These are phyloP conservation scores for Suillus lakei DNA, from an alignment of 768 basidiomycete genomes.

Conservation along the genomic window DNA sequence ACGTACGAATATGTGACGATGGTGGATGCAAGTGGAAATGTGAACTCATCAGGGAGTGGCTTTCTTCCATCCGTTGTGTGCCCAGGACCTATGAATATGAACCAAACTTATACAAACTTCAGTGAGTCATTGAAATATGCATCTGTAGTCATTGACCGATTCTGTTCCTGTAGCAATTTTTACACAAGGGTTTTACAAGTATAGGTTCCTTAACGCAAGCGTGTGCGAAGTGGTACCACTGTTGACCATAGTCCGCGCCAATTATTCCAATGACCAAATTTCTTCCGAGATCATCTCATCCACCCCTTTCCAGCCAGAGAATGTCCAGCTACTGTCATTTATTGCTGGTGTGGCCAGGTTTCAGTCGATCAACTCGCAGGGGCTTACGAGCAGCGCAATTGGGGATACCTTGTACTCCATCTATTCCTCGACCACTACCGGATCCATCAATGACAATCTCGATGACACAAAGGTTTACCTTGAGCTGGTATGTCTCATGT, in stretches of 20 bases:
- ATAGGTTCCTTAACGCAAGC: constrained; percentile 12
- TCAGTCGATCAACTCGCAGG: constrained; percentile 17
- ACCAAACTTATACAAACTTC: constrained; percentile 5
- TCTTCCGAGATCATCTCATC: neutral
- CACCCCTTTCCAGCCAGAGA: neutral
- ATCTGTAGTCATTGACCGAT: neutral
- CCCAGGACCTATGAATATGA: constrained; percentile 4
- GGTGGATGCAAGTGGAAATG: neutral
- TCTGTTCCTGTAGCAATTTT: constrained; percentile 7
- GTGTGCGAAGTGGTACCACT: constrained; percentile 14
- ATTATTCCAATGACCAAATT: constrained; percentile 9
- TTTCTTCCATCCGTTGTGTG: constrained; percentile 16
- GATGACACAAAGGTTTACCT: constrained; percentile 1
- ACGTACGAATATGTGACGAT: constrained; percentile 9
- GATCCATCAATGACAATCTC: neutral
- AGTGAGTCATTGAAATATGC: constrained; percentile 4
- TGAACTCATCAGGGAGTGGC: neutral
- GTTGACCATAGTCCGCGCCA: constrained; percentile 13
- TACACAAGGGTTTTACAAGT: constrained; percentile 9
- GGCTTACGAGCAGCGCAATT: constrained; percentile 18
- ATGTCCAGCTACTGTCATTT: constrained; percentile 17
- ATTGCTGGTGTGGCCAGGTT: constrained; percentile 14
- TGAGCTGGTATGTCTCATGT: neutral
- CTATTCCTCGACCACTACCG: constrained; percentile 1
- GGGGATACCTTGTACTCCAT: constrained; percentile 25